These are phyloP conservation scores for Pseudoturritis turrita DNA, from an alignment of 345 rosid species.

Conservation along the genomic window DNA sequence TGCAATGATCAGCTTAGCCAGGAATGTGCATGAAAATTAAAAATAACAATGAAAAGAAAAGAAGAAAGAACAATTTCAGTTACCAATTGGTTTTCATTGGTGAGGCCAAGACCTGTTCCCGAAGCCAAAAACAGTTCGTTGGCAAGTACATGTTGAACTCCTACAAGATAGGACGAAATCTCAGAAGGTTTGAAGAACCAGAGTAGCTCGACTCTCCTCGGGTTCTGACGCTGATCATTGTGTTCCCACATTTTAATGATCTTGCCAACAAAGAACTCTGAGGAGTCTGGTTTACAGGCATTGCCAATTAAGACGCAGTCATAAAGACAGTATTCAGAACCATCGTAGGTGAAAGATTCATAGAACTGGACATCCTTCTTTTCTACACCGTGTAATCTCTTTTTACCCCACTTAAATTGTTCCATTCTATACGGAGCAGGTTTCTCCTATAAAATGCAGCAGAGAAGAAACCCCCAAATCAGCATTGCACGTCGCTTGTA, in stretches of 20 bases:
- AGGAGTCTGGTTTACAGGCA: slow-evolving; percentile 44
- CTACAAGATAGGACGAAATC: slow-evolving; percentile 35
- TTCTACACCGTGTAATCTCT: slow-evolving; percentile 46
- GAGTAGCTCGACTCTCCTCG: slow-evolving; percentile 49
- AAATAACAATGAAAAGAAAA: not conserved
- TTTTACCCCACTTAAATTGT: slow-evolving; percentile 64
- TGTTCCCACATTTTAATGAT: slow-evolving; percentile 62
- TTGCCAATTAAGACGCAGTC: slow-evolving; percentile 56
- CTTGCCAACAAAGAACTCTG: slow-evolving; percentile 59
- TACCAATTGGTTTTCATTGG: slow-evolving; percentile 72
- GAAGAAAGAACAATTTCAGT: slow-evolving; percentile 3
- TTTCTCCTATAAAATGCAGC: not conserved
- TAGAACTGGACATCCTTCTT: slow-evolving; percentile 53
- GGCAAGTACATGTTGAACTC: slow-evolving; percentile 16
- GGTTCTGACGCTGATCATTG: slow-evolving; percentile 31
- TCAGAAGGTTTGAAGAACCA: slow-evolving; percentile 76
- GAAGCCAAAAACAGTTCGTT: slow-evolving; percentile 78
- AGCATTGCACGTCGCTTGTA: not conserved
- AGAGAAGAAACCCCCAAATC: not conserved
- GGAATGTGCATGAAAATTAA: not conserved
- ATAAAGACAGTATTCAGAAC: slow-evolving; percentile 50
- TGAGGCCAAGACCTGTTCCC: slow-evolving; percentile 71
- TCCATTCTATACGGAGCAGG: slow-evolving; percentile 40
- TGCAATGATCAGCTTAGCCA: not conserved
- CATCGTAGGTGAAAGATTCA: slow-evolving; percentile 58